These are phyloP conservation scores for Torulaspora indica DNA, from an alignment of 805 yeast genomes.

Conservation along the genomic window DNA sequence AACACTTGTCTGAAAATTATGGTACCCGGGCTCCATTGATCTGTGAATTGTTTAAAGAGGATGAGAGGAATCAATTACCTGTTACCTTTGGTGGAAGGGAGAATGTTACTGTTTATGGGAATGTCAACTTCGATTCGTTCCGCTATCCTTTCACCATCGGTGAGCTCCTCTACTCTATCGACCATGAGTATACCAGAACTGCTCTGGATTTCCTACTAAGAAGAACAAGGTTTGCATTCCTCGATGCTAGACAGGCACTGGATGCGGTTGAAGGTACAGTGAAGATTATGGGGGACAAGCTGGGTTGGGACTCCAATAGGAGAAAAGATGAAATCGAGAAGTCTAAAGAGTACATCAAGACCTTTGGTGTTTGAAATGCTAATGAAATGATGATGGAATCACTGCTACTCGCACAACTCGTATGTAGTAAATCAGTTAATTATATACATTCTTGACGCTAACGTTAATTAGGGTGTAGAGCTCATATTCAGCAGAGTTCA, in stretches of 20 bases:
- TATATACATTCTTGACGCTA: conserved; percentile 1
- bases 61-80: conserved; percentile 57
- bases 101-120: conserved; percentile 19
- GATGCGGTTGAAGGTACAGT: conserved; percentile 79
- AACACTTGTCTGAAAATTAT: conserved; percentile 78
- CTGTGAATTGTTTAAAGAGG: conserved; percentile 50
- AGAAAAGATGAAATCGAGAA: conserved; percentile 45
- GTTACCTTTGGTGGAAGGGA: conserved; percentile 52
- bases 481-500: too few species aligned
- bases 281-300: conserved; percentile 74
- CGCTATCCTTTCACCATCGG: conserved; percentile 87
- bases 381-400: neutral
- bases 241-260: conserved; percentile 80
- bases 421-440: neutral
- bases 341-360: conserved; percentile 55
- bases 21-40: conserved; percentile 85
- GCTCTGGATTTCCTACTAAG: conserved; percentile 89
- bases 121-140: conserved; percentile 38
- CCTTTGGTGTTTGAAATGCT: conserved; percentile 46
- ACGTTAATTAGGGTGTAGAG: neutral
- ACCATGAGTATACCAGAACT: conserved; percentile 80
- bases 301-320: conserved; percentile 66
- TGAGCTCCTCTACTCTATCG: conserved; percentile 75
- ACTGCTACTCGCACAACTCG: neutral
- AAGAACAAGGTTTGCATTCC: conserved; percentile 88